Evolutionary conservation across 768 basidiomycete genomes (phyloP).

Genomic region (Suillus occidentalis): DNA sequence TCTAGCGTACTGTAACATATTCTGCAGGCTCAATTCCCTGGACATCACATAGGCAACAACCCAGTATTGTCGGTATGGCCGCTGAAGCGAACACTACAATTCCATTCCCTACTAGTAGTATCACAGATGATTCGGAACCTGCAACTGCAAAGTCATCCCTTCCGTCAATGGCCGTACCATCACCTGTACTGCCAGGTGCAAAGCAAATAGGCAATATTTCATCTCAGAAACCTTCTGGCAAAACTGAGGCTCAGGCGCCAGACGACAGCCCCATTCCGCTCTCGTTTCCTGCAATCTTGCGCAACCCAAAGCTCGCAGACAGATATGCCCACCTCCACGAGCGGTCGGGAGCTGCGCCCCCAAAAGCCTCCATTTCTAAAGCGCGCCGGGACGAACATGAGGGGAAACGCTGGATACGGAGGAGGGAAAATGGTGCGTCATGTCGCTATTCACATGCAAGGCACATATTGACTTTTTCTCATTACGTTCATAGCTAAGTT

Average conservation of each 20-base stretch:
- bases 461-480: constrained; percentile 8
- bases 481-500: constrained; percentile 54
- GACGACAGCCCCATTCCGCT: constrained; percentile 44
- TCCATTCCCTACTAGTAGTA: background rate
- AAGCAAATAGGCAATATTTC: background rate
- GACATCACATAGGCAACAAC: background rate
- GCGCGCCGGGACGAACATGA: constrained; percentile 62
- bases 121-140: background rate
- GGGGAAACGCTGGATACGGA: constrained; percentile 75
- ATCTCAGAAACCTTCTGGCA: background rate
- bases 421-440: constrained; percentile 72
- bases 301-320: constrained; percentile 52
- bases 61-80: background rate
- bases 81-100: background rate
- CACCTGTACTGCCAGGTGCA: background rate
- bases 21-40: background rate
- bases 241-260: background rate
- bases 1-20: too few relatives aligned
- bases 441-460: background rate
- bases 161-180: background rate
- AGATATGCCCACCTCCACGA: constrained; percentile 54
- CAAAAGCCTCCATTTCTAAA: constrained; percentile 29
- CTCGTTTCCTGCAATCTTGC: constrained; percentile 72
- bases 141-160: background rate
- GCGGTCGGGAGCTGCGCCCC: constrained; percentile 8